Percentiles rank a stretch among this genome's conserved stretches.
Evolutionary conservation across 2,329 filamentous ascomycete genomes (phyloP).

Genomic region (Epichloe amarillans): DNA sequence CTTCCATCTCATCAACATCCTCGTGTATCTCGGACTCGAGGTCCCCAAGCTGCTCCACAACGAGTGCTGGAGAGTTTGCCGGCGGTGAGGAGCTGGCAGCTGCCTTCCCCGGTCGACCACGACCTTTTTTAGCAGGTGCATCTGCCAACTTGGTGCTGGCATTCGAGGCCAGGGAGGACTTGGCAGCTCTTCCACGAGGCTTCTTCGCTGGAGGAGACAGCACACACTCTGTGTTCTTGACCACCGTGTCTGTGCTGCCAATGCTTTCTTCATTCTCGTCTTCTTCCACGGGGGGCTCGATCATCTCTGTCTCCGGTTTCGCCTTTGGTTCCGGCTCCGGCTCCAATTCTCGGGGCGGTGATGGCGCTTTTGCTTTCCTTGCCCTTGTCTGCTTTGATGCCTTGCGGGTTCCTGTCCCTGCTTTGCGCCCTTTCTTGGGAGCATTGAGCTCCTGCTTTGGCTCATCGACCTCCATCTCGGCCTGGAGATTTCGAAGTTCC

Average conservation of each 20-base stretch:
- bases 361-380: constrained; percentile 28
- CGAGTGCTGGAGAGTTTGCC: neutral
- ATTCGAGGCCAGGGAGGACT: constrained; percentile 13
- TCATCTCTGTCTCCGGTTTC: constrained; percentile 9
- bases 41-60: constrained; percentile 5
- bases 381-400: constrained; percentile 36
- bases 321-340: constrained; percentile 2
- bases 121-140: constrained; percentile 15
- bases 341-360: constrained; percentile 1
- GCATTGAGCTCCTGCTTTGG: constrained; percentile 26
- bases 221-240: constrained; percentile 20
- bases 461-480: constrained; percentile 31
- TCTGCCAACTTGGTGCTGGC: constrained; percentile 5
- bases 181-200: constrained; percentile 12
- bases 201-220: constrained; percentile 12
- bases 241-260: constrained; percentile 28
- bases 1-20: neutral
- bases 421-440: constrained; percentile 42
- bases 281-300: constrained; percentile 10
- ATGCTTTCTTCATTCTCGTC: constrained; percentile 17
- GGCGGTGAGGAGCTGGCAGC: neutral
- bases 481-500: constrained; percentile 35
- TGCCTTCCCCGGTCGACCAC: constrained; percentile 18
- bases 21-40: constrained; percentile 5
- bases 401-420: constrained; percentile 34